Evolutionary conservation across 192 early-diverging fungal species (phyloP), one percentile per base, ranked within the genome.

Genomic region (Geranomyces variabilis): DNA sequence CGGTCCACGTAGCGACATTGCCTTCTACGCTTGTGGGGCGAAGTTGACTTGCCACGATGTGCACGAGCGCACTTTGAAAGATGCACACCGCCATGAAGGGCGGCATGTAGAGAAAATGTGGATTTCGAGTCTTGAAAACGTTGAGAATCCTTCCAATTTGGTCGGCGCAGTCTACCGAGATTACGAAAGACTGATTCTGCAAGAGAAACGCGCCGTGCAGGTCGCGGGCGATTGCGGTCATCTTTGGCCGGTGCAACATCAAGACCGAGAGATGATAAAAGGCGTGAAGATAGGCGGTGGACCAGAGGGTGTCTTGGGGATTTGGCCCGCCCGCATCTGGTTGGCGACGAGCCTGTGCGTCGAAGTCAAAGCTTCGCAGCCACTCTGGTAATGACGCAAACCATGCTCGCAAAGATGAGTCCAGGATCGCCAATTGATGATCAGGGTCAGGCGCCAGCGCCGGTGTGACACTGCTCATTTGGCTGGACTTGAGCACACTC

Each of bases 241-340:
- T 71, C 53, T 69, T 73, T 30, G 80, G 80, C 22, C 74, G 74
- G 62, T 81, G 77, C 1, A 81, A 70, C n/a, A 81, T 30, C 57
- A 81, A 70, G 9, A 70, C 45, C 63, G 70, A 75, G 0, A 71
- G 67, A 62, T 79, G 70, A 56, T 79, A 81, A 44, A 75, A 73
- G n/a, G 79, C 64, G 60, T 75, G 72, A 0, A 76, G 62, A 51
- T 81, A 78, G 24, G 73, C 67, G 26, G 55, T 31, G 24, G 19
- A 15, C 47, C 48, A 78, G 0, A 51, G 43, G n/a, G 70, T 62
- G 10, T 41, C 36, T 3, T 10, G 5, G 9, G 73, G 66, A 51
- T 57, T 61, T 41, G 10, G 36, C 5, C 36, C 36, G 36, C 10
- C 36, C 10, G 36, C 36, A 41, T 41, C 36, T 41, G 36, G 36